Base-by-base conservation (phyloP, 2,329 filamentous ascomycete genomes). In the Trichocomaceae sp. region DNA sequence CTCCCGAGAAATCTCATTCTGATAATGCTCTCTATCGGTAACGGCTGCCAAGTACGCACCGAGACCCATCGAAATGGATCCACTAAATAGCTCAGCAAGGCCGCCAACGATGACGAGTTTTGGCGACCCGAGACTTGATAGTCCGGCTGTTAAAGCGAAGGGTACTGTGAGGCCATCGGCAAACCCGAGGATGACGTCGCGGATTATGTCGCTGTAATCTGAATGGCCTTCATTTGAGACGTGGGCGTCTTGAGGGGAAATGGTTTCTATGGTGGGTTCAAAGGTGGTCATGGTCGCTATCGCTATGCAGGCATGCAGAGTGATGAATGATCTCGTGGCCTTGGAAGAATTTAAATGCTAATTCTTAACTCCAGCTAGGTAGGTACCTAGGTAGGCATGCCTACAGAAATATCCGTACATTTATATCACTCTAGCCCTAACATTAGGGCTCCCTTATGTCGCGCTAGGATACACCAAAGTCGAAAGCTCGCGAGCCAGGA, bases 101-200 rank as follows among this genome's bases (percentile, higher is more conserved):
- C 85, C 85, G 47, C 83, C 85, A 52, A 84, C 78, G 61, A 90
- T 79, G 61, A 85, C 82, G 12, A 83, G 76, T 47, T 75, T 77
- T 12, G 80, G 80, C 62, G 78, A 75, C 23, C 82, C 82, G 29
- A 85, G 74, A 39, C 65, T 67, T 9, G 57, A 62, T 53, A 89
- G 75, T 15, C 86, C 85, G 1, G 86, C 85, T 0, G 84, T 87
- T 44, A 88, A 74, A n/a, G 86, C 86, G 59, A 89, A 89, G 1
- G 86, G 86, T 0, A 88, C 86, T 0, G 86, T 88, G 51, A 89
- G 75, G 4, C 86, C 86, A 64, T 89, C 86, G 1, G 85, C 82
- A 64, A 88, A 83, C 46, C 86, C 86, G 58, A 88, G 82, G 58
- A 85, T 87, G 58, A 82, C 75, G 67, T 86, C 82, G 52, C 55